Conservation (phyloP, 2,329 filamentous ascomycete genomes). For the Davidsoniella neocaledoniae region DNA sequence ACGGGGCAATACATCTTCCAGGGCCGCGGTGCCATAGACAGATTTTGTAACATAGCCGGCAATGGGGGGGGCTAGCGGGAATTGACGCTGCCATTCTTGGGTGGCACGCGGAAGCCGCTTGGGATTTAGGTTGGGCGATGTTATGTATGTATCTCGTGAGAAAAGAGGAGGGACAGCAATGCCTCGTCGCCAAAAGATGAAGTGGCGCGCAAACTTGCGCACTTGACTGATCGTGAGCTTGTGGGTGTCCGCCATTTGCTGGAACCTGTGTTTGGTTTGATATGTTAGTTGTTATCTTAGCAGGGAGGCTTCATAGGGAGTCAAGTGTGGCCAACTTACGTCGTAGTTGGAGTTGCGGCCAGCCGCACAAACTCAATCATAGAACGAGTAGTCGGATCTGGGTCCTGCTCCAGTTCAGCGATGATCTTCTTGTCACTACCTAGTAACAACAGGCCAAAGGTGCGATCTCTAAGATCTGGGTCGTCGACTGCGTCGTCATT, state of each 20-base stretch:
- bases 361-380: conserved; percentile 71
- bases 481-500: conserved; percentile 50
- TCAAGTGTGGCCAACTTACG: conserved; percentile 26
- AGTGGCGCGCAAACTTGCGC: conserved; percentile 74
- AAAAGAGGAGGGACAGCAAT: conserved; percentile 84
- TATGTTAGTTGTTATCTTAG: neutral
- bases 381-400: conserved; percentile 56
- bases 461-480: conserved; percentile 57
- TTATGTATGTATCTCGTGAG: conserved; percentile 74
- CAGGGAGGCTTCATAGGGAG: neutral
- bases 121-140: conserved; percentile 78
- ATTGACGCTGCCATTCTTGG: conserved; percentile 56
- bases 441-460: conserved; percentile 73
- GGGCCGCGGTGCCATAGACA: conserved; percentile 64
- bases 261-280: conserved; percentile 26
- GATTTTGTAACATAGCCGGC: conserved; percentile 68
- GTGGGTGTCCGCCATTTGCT: conserved; percentile 53
- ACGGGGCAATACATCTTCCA: conserved; percentile 76
- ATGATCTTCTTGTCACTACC: conserved; percentile 62
- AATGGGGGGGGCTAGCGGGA: conserved; percentile 71
- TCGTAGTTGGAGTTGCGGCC: conserved; percentile 46
- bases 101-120: conserved; percentile 51
- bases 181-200: conserved; percentile 90
- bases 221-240: conserved; percentile 65
- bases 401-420: conserved; percentile 63